Evolutionary conservation across 2,329 filamentous ascomycete species (phyloP).

Genomic region (Aspergillus bombycis): DNA sequence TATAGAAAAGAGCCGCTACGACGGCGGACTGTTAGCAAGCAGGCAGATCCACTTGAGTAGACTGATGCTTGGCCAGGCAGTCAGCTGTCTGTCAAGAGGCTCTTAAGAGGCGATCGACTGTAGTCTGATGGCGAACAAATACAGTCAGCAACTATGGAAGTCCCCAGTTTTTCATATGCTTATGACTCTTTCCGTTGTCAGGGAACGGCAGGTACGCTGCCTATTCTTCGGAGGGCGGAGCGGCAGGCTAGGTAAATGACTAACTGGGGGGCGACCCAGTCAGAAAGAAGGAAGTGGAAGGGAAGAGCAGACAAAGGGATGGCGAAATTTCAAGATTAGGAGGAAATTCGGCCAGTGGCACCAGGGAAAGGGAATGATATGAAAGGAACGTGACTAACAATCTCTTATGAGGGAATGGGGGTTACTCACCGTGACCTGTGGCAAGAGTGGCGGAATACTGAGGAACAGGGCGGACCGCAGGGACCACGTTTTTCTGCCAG

Average conservation of each 20-base stretch:
- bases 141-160: conserved; percentile 9
- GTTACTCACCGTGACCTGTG: conserved; percentile 15
- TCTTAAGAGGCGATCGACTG: conserved; percentile 16
- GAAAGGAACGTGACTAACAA: not conserved
- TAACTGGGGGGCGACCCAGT: conserved; percentile 16
- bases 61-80: conserved; percentile 34
- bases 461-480: conserved; percentile 21
- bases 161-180: not conserved
- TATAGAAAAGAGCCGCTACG: conserved; percentile 32
- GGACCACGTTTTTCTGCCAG: conserved; percentile 21
- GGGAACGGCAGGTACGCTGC: conserved; percentile 22
- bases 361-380: not conserved
- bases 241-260: conserved; percentile 15
- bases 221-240: conserved; percentile 19
- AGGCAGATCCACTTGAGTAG: conserved; percentile 29
- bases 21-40: conserved; percentile 37
- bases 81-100: conserved; percentile 24
- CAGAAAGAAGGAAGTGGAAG: conserved; percentile 11
- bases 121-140: conserved; percentile 21
- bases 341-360: not conserved
- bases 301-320: conserved; percentile 1
- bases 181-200: conserved; percentile 9
- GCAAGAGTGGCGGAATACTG: conserved; percentile 24
- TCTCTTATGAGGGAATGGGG: not conserved
- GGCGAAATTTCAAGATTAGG: conserved; percentile 6